Conservation (phyloP, 305 asterid species). For the Ilex paraguariensis region DNA sequence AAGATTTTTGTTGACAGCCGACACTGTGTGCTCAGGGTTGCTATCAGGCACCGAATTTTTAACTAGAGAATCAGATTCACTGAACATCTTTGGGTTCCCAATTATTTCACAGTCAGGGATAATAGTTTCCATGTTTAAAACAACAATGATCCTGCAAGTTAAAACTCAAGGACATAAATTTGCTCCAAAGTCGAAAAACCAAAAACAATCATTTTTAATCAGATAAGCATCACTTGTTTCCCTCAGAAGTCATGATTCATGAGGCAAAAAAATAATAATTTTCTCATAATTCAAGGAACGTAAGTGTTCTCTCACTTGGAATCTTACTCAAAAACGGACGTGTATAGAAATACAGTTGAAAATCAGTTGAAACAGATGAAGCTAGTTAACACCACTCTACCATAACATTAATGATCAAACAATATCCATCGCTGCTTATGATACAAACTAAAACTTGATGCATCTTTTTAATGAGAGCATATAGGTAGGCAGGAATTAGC, state of each 20-base stretch:
- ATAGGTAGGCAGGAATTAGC: too few species aligned
- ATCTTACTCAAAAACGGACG: too few species aligned
- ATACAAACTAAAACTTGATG: too few species aligned
- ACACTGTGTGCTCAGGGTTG: slow-evolving; percentile 30
- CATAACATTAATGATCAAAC: too few species aligned
- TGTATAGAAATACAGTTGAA: too few species aligned
- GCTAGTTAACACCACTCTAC: too few species aligned
- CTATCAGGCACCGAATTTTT: slow-evolving; percentile 38
- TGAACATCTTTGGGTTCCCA: slow-evolving; percentile 58
- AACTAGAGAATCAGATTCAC: slow-evolving; percentile 40
- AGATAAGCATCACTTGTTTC: background rate
- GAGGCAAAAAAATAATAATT: too few species aligned
- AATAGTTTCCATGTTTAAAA: slow-evolving; percentile 84
- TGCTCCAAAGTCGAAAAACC: slow-evolving; percentile 2
- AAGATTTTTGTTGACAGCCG: slow-evolving; percentile 26
- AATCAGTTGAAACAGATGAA: too few species aligned
- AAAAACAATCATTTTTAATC: slow-evolving; percentile 2
- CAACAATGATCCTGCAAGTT: slow-evolving; percentile 77
- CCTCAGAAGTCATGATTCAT: too few species aligned
- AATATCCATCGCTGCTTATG: too few species aligned
- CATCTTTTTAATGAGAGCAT: too few species aligned
- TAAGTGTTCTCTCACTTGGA: background rate
- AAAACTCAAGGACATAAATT: slow-evolving; percentile 20
- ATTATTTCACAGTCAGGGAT: slow-evolving; percentile 66
- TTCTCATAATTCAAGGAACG: background rate